Evolutionary conservation across 495 filamentous ascomycete species (phyloP), one percentile per base, ranked within the genome.

Genomic region (Beverwykella pulmonaria): DNA sequence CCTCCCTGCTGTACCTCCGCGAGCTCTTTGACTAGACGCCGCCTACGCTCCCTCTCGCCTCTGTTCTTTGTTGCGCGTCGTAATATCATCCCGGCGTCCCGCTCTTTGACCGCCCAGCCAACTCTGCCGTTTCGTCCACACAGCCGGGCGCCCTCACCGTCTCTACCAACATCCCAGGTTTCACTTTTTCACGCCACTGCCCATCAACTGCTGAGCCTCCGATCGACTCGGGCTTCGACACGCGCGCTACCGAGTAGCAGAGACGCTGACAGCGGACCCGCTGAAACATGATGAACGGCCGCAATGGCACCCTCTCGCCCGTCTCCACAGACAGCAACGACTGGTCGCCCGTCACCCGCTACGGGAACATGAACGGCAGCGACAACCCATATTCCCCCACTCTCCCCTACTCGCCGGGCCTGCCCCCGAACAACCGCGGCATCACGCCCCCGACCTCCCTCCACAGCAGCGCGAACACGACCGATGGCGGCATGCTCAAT

Each of bases 271-370:
- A n/a, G n/a, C n/a, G n/a, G n/a, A n/a, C 49, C 25, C 20, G 9
- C 39, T 53, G 61, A 72, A 70, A 67, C 70, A 62, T 25, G 57
- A 87, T 88, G 86, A 87, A 86, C 81, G 84, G 79, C 66, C 81
- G 79, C 68, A 78, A 81, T 70, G 85, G 83, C 75, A 88, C 90
- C 67, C 86, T 93, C 78, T 93, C 91, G 75, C 91, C 91, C 74
- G 87, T 91, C 75, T 93, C 91, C 75, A 86, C 87, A 73, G 87
- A 86, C 74, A 86, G 88, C 69, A 95, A 88, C 79, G 92, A 96
- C 78, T 96, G 92, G 92, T 92, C 91, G 23, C 89, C 87, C 53
- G 84, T 73, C 59, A 61, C 67, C 32, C 50, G 67, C 48, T 73
- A 73, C 56, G 63, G 71, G 59, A 68, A 61, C 64, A 46, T 73